A percentile compares a stretch with the other conserved stretches of the same genome.
Conservation (phyloP, 257 asterid genomes). For the Lithospermum erythrorhizon region DNA sequence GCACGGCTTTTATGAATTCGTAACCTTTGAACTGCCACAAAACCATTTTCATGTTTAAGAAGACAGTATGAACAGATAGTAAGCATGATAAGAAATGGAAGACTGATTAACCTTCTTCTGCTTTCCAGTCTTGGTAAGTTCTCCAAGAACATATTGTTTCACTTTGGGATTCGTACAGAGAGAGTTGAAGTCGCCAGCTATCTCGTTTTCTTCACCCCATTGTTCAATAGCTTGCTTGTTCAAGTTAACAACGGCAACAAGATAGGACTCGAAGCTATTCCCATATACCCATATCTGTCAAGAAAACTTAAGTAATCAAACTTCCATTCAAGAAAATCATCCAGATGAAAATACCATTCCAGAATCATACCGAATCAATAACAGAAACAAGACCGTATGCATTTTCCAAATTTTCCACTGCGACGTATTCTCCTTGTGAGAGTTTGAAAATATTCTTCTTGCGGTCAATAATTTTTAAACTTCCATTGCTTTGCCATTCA, state of each 20-base stretch:
- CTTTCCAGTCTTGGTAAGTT: conserved; percentile 54
- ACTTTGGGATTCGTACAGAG: conserved; percentile 52
- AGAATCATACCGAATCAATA: conserved; percentile 60
- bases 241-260: conserved; percentile 72
- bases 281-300: conserved; percentile 89
- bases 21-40: conserved; percentile 79
- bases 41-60: conserved; percentile 9
- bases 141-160: conserved; percentile 56
- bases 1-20: conserved; percentile 68
- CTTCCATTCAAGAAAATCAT: too few relatives aligned
- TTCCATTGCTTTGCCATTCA: conserved; percentile 86
- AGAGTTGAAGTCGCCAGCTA: conserved; percentile 54
- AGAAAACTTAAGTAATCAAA: too few relatives aligned
- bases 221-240: conserved; percentile 48
- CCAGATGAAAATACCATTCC: too few relatives aligned
- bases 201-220: conserved; percentile 61
- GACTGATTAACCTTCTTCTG: conserved; percentile 56
- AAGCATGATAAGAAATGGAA: background rate
- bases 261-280: conserved; percentile 88
- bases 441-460: conserved; percentile 95
- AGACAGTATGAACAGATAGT: background rate
- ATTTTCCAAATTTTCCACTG: conserved; percentile 93
- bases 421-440: conserved; percentile 98
- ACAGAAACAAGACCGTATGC: conserved; percentile 46
- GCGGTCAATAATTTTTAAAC: conserved; percentile 85